Evolutionary conservation across 2,329 filamentous ascomycete genomes (phyloP).

Genomic region (Magnaporthiopsis poae): DNA sequence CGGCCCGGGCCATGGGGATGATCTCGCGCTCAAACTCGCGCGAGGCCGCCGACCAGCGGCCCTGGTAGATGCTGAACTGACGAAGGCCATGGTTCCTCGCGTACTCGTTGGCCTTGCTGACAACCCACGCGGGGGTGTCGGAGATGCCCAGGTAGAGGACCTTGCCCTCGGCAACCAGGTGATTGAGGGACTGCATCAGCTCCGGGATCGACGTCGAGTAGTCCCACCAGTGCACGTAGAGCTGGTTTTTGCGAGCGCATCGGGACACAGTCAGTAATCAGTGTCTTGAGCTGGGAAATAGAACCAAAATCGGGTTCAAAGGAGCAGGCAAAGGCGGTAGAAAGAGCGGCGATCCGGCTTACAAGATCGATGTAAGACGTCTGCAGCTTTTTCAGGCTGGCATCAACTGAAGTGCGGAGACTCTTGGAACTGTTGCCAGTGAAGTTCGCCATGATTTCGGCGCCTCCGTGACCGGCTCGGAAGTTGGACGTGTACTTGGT

Average conservation of each 20-base stretch:
- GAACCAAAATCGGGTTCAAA: background rate
- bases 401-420: conserved; percentile 43
- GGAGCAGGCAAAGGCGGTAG: background rate
- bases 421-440: conserved; percentile 54
- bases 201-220: conserved; percentile 44
- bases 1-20: conserved; percentile 52
- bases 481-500: conserved; percentile 60
- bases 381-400: conserved; percentile 50
- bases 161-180: conserved; percentile 40
- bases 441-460: conserved; percentile 40
- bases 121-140: conserved; percentile 49
- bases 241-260: conserved; percentile 14
- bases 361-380: conserved; percentile 61
- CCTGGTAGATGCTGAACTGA: conserved; percentile 55
- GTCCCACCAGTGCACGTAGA: conserved; percentile 49
- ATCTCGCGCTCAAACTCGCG: conserved; percentile 64
- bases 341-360: conserved; percentile 13
- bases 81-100: conserved; percentile 50
- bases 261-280: background rate
- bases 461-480: conserved; percentile 25
- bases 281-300: too few species aligned
- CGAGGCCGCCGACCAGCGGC: conserved; percentile 49
- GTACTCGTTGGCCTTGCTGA: conserved; percentile 43
- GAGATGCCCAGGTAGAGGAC: conserved; percentile 50
- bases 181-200: conserved; percentile 49